Base-by-base conservation (phyloP, 768 basidiomycete species). In the Boletus sp. region DNA sequence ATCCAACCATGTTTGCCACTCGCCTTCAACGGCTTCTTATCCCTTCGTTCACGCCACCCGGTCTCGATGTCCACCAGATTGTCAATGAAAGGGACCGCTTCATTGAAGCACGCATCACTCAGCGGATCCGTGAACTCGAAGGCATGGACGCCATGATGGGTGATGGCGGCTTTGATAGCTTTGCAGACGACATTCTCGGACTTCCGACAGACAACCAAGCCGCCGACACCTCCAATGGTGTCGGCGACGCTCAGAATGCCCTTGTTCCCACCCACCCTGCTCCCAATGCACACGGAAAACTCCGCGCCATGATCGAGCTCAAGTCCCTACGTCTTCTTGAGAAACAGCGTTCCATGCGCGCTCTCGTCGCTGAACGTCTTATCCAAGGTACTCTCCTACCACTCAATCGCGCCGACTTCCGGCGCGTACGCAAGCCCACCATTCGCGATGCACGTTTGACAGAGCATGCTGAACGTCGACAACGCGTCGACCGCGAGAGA, bases 241-340 rank as follows among this genome's bases (percentile, higher is more conserved):
- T 77, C 51, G 65, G 72, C 14, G 57, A 66, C 21, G 50, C 55
- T 19, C 57, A 53, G 48, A 55, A 33, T 10, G 49, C 37, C 11
- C 50, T 51, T 11, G 32, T 42, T 8, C 15, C 34, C 9, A 72
- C 57, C 2, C 80, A 85, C 57, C 83, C 88, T 6, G 79, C 79
- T 35, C 72, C 81, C n/a, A 80, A 77, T 19, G 80, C 83, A 1
- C 87, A 90, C 55, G 90, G 89, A 35, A 95, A 95, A 69, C 76
- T 98, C 10, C 86, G 87, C 34, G 93, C 93, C 0, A 73, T 94
- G 51, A 97, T 98, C 56, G 97, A 98, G 72, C 85, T 98, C 67
- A 97, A 95, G 68, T 83, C 85, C 14, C 81, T 99, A 8, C 83
- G 86, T 10, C 79, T 98, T 23, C 80, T 96, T 23, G 91, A 95